These are phyloP conservation scores for Phytophthora ohioensis DNA, from an alignment of 352 stramenopile species.

Conservation along the genomic window DNA sequence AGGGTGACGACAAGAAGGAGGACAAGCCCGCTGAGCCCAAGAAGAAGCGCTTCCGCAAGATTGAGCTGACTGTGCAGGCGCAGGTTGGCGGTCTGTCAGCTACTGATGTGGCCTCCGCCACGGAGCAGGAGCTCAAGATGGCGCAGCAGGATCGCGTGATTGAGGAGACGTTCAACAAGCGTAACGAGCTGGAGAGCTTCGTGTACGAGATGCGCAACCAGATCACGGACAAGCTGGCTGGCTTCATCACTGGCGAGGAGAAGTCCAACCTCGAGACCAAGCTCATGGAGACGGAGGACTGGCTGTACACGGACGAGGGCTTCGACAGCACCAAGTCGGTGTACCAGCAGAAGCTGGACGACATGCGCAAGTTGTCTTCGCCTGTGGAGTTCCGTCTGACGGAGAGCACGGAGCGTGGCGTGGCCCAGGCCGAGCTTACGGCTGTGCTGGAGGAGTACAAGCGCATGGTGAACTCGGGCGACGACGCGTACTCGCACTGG, in stretches of 20 bases:
- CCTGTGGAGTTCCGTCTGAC: conserved; percentile 94
- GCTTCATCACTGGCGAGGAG: conserved; percentile 93
- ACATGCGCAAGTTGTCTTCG: conserved; percentile 93
- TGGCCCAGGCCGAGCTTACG: conserved; percentile 92
- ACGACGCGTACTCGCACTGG: conserved; percentile 96
- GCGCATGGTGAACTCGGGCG: conserved; percentile 93
- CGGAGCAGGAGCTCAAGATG: conserved; percentile 96
- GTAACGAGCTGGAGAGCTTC: conserved; percentile 99
- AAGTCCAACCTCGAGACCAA: conserved; percentile 88
- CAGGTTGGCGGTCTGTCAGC: conserved; percentile 66
- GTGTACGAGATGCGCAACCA: conserved; percentile 99
- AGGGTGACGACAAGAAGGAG: conserved; percentile 72
- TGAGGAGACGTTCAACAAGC: conserved; percentile 97
- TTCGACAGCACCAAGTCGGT: conserved; percentile 98
- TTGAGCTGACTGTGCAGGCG: conserved; percentile 81
- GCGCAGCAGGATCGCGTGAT: conserved; percentile 96
- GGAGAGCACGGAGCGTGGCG: conserved; percentile 92
- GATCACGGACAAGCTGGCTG: conserved; percentile 82
- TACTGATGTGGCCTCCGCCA: conserved; percentile 67
- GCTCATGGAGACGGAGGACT: conserved; percentile 96
- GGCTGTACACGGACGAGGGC: conserved; percentile 99
- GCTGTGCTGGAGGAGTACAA: conserved; percentile 96
- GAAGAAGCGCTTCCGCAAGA: conserved; percentile 97
- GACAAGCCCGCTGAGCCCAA: conserved; percentile 84
- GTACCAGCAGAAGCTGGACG: conserved; percentile 96